Conservation (phyloP, 805 yeast genomes). For the Nakazawaea sp. region DNA sequence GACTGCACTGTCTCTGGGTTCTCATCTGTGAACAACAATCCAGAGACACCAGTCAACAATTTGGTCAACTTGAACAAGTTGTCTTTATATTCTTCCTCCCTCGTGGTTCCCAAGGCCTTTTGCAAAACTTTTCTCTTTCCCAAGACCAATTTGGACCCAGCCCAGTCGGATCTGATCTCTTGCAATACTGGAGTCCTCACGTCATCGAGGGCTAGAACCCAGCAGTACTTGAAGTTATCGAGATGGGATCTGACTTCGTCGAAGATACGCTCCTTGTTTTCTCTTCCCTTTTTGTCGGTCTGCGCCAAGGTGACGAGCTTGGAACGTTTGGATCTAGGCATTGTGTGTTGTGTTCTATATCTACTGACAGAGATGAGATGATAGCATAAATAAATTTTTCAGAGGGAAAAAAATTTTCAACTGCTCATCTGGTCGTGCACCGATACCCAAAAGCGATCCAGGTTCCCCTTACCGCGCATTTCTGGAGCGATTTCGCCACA, state of each 20-base stretch:
- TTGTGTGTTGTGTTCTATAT: conserved; percentile 28
- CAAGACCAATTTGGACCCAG: conserved; percentile 78
- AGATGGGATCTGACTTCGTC: conserved; percentile 83
- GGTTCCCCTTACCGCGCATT: too few species aligned
- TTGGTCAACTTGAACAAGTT: conserved; percentile 66
- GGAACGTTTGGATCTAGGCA: conserved; percentile 98
- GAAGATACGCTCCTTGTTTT: conserved; percentile 83
- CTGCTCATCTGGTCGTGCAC: not conserved
- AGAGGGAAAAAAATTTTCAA: too few species aligned
- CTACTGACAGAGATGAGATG: too few species aligned
- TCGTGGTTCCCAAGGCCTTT: conserved; percentile 83
- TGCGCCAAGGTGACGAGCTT: conserved; percentile 93
- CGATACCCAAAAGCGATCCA: not conserved
- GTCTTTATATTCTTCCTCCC: conserved; percentile 87
- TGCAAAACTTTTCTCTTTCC: conserved; percentile 92
- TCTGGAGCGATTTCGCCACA: too few species aligned
- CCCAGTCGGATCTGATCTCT: conserved; percentile 89
- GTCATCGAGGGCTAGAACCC: conserved; percentile 84
- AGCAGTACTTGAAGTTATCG: conserved; percentile 69
- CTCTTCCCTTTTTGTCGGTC: conserved; percentile 93
- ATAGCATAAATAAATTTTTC: too few species aligned
- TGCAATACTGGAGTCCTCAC: conserved; percentile 95
- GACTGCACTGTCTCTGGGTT: conserved; percentile 79
- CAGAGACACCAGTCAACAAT: conserved; percentile 70
- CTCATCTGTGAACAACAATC: conserved; percentile 86